Base-by-base conservation (phyloP, 306 rosid genomes). In the Vicia faba region DNA sequence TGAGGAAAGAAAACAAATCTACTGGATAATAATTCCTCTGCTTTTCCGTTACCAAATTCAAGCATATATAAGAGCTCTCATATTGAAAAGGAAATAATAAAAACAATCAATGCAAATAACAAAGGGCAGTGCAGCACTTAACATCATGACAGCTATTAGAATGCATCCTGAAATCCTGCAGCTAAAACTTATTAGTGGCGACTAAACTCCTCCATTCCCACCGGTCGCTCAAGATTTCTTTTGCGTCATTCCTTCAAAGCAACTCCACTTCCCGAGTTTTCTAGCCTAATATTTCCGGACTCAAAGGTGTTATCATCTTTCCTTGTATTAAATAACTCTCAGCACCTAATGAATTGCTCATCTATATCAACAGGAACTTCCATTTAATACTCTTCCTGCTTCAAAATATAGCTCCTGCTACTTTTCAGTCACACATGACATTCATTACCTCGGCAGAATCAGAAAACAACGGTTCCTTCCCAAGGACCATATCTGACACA, bases 21-120 rank as follows among this genome's bases (percentile, higher is more conserved):
- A 39, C 12, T 5, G 35, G 49, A 19, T 38, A 60, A 11, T 19
- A 19, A 28, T 59, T 33, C 13, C 5, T 38, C 49, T 61, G 28
- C 11, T 36, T 61, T 60, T 36, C 1, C 15, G 45, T 36, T 60
- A 28, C 31, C 36, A n/a, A 14, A 60, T 36, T 60, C 10, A 11
- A 36, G 10, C 29, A 35, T 15, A 36, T 36, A 38, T 35, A 5
- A 28, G 31, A 36, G 15, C 28, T 59, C 14, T 60, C 14, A 36
- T 16, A 10, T 16, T 60, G 46, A 60, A 61, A 61, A 61, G 12
- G 13, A 20, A 61, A 61, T 7, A 11, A 0, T 3, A 11, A 18
- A 38, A 61, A 39, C 67, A 23, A 12, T 29, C 63, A 60, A 60
- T 10, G 13, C 65, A 36, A 60, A 18, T 38, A 60, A 36, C 1